Evolutionary conservation across 2,329 filamentous ascomycete species (phyloP).

Genomic region (Periglandula ipomoeae): DNA sequence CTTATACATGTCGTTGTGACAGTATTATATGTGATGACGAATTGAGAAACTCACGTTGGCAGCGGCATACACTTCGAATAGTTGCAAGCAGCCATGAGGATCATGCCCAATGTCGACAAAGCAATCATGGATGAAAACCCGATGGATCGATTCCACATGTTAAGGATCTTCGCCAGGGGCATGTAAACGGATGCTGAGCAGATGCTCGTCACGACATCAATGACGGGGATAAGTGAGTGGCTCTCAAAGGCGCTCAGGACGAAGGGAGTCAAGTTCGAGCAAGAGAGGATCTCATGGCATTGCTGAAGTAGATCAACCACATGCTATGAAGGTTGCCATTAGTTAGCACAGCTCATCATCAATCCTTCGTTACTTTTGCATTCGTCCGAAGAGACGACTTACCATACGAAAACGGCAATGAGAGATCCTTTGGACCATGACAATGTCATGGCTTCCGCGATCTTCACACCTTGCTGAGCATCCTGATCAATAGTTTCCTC

Average conservation of each 20-base stretch:
- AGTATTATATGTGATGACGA: no score
- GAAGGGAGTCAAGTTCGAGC: conserved; percentile 1
- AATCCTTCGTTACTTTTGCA: no score
- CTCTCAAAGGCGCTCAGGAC: conserved; percentile 33
- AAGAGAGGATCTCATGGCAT: conserved; percentile 4
- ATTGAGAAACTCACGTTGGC: conserved; percentile 29
- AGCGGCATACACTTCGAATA: conserved; percentile 36
- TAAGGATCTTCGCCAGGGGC: conserved; percentile 51
- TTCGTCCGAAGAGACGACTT: no score
- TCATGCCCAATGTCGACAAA: conserved; percentile 38
- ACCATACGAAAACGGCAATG: conserved; percentile 5
- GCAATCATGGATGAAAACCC: conserved; percentile 46
- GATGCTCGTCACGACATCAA: conserved; percentile 42
- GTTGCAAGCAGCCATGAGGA: conserved; percentile 52
- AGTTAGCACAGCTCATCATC: no score
- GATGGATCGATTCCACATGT: conserved; percentile 54
- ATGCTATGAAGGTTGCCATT: no score
- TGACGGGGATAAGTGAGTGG: conserved; percentile 45
- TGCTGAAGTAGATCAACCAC: conserved; percentile 6
- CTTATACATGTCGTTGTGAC: no score
- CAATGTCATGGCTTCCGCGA: conserved; percentile 4
- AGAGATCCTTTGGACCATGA: conserved; percentile 3
- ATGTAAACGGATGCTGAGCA: conserved; percentile 52
- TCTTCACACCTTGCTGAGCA: conserved; percentile 2
- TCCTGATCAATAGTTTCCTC: not conserved